Evolutionary conservation across 331 rosid genomes (phyloP), one percentile per base, ranked within the genome.

Genomic region (Acacia pycnantha): DNA sequence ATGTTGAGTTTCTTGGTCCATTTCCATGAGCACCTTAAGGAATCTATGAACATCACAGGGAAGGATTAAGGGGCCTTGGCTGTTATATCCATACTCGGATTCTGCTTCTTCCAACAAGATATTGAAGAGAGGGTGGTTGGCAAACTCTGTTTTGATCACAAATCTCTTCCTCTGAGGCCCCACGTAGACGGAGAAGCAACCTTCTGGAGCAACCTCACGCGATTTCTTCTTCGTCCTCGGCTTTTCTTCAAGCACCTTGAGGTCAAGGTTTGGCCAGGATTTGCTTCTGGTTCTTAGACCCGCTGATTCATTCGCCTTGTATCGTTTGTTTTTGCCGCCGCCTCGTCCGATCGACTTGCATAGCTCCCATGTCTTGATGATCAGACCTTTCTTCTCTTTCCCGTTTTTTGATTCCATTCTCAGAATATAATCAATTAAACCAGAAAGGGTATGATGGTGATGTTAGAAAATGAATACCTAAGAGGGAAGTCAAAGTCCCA

Each of bases 171-270:
- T 91, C 24, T 91, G 79, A 0, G 91, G 83, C 24, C 98, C 97
- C 10, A 94, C 98, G 12, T 93, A 94, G 6, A 94, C 97, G 3
- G 94, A 84, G 85, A 94, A 94, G 78, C 94, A 93, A 7, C 98
- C 98, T 53, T 92, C 83, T 0, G 98, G 96, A 3, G 90, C 90
- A 29, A 88, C 88, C 33, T 83, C 73, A 14, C 53, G 19, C 26
- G 41, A 15, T 64, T 82, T 85, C 12, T 82, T 85, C 44, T 74
- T 77, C 5, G 31, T 51, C 10, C 1, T 9, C 4, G 44, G 66
- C 37, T 85, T 64, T 58, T 78, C 85, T 33, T 64, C 79, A 10
- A 10, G 26, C 15, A 9, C 11, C 73, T 33, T 3, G 8, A 50
- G 66, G 8, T 41, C 64, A 6, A 64, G 48, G 71, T 73, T 37